A percentile compares a stretch with the other conserved stretches of the same genome.
Evolutionary conservation across 768 basidiomycete species (phyloP).

Genomic region (Tulasnella sp.): DNA sequence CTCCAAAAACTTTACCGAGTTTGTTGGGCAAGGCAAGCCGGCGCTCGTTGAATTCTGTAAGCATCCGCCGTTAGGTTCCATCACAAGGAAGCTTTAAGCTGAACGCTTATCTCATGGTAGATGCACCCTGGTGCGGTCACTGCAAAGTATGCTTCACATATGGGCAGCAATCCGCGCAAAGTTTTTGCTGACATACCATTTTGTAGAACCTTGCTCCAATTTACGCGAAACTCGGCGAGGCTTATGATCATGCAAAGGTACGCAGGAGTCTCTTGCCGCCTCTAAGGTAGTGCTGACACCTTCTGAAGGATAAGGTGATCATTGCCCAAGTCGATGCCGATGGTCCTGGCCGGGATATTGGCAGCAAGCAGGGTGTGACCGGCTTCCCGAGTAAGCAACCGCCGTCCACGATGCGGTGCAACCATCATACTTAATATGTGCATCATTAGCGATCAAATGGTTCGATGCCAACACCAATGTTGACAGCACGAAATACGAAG

Average conservation of each 20-base stretch:
- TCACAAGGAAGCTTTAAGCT: background rate
- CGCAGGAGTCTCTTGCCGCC: background rate
- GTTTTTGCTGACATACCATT: background rate
- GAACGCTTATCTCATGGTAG: constrained; percentile 40
- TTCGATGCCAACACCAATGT: constrained; percentile 64
- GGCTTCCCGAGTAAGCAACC: constrained; percentile 75
- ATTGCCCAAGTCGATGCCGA: constrained; percentile 94
- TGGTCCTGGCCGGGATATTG: constrained; percentile 73
- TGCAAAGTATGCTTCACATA: constrained; percentile 60
- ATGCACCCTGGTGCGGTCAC: constrained; percentile 88
- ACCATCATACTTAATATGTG: background rate
- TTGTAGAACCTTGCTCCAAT: constrained; percentile 76
- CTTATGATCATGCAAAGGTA: constrained; percentile 63
- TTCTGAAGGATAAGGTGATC: constrained; percentile 60
- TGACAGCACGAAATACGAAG: constrained; percentile 60
- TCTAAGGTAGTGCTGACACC: background rate
- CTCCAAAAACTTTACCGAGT: constrained; percentile 67
- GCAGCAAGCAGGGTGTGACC: constrained; percentile 67
- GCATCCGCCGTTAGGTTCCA: constrained; percentile 38
- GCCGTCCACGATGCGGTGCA: constrained; percentile 17
- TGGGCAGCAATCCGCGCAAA: background rate
- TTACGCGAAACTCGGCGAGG: constrained; percentile 86
- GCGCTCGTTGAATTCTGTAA: constrained; percentile 84
- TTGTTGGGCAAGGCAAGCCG: constrained; percentile 74
- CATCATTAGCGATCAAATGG: constrained; percentile 78